Evolutionary conservation across 169 alveolate genomes (phyloP).

Genomic region (Plasmodium relictum): DNA sequence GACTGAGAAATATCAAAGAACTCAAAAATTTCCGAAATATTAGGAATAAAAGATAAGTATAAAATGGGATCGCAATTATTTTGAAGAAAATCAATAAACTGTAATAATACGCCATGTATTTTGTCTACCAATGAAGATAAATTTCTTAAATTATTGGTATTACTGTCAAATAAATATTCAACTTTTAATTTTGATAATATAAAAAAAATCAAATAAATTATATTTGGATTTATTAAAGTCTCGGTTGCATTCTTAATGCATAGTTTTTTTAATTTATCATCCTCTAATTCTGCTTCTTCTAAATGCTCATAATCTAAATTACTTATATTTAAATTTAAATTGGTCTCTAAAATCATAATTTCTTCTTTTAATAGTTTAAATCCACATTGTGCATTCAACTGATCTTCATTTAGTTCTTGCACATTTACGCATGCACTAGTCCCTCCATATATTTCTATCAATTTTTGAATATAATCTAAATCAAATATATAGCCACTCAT

Average conservation of each 20-base stretch:
- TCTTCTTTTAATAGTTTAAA: constrained; percentile 33
- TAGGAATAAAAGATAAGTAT: constrained; percentile 28
- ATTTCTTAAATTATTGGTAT: constrained; percentile 50
- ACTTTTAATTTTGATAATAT: constrained; percentile 49
- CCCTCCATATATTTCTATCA: constrained; percentile 58
- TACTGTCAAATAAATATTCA: constrained; percentile 69
- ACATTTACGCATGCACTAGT: constrained; percentile 54
- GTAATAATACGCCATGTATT: constrained; percentile 41
- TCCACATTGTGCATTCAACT: constrained; percentile 65
- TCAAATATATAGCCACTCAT: constrained; percentile 59
- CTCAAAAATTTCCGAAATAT: constrained; percentile 17
- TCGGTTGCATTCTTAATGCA: constrained; percentile 29
- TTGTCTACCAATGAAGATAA: constrained; percentile 32
- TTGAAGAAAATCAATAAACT: constrained; percentile 41
- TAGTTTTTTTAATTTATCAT: constrained; percentile 16
- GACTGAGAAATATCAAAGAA: constrained; percentile 58
- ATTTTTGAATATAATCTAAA: constrained; percentile 56
- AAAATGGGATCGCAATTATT: constrained; percentile 21
- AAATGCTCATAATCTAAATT: constrained; percentile 43
- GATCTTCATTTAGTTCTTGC: constrained; percentile 66
- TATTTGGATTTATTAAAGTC: constrained; percentile 35
- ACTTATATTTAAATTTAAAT: constrained; percentile 28
- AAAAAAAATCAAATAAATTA: constrained; percentile 24
- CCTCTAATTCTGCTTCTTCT: constrained; percentile 44
- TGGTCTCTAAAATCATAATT: constrained; percentile 43